Evolutionary conservation across 1,139 yeast genomes (phyloP).

Genomic region (Kurtzmaniella quercitrusa): DNA sequence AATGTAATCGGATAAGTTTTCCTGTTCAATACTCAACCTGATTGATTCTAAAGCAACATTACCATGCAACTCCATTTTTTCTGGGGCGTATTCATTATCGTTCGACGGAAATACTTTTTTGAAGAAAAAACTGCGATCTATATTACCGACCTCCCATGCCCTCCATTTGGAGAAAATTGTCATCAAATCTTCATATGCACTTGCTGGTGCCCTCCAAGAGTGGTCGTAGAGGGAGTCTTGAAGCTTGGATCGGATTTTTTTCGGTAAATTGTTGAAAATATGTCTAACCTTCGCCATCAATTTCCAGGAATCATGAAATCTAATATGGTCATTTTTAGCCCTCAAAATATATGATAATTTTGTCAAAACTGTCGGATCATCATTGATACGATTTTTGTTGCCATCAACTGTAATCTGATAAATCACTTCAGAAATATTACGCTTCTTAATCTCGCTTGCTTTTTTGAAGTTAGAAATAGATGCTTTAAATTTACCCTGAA

Average conservation of each 20-base stretch:
- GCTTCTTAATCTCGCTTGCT: conserved; percentile 13
- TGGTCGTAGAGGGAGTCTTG: conserved; percentile 17
- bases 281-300: conserved; percentile 75
- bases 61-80: conserved; percentile 1
- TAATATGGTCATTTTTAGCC: conserved; percentile 65
- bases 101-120: conserved; percentile 31
- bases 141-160: conserved; percentile 69
- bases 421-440: conserved; percentile 38
- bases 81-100: conserved; percentile 3
- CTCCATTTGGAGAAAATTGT: conserved; percentile 77
- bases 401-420: conserved; percentile 64
- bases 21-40: conserved; percentile 9
- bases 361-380: conserved; percentile 87
- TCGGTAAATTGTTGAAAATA: conserved; percentile 59
- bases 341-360: conserved; percentile 82
- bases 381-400: conserved; percentile 54
- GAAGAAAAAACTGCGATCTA: conserved; percentile 52
- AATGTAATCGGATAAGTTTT: conserved; percentile 13
- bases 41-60: conserved; percentile 6
- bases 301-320: conserved; percentile 87
- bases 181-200: conserved; percentile 53
- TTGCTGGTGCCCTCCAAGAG: conserved; percentile 41
- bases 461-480: conserved; percentile 19
- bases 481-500: conserved; percentile 17
- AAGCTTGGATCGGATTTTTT: conserved; percentile 38